Base-by-base conservation (phyloP, 495 filamentous ascomycete genomes). In the Podospora pseudoanserina region DNA sequence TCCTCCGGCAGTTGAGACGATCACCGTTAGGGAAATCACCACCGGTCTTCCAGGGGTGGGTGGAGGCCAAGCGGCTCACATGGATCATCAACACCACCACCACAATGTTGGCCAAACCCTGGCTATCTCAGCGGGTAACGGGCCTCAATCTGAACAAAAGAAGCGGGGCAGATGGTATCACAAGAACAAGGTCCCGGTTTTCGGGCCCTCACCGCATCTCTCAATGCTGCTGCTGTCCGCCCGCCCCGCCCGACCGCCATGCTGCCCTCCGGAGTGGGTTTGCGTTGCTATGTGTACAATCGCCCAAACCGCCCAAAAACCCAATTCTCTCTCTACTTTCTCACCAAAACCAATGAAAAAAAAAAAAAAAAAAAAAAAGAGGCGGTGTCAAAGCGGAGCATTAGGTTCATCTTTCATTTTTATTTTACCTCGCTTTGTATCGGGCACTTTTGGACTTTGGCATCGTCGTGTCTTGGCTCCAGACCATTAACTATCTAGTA, bases 301-400 rank as follows among this genome's bases (percentile, higher is more conserved):
- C 9, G 39, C 39, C 39, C 39, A 49, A 49, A 49, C 55, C 55
- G 55, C 55, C n/a, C 23, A 26, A 58, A 5, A 58, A 19, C 9
- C 23, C n/a, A 58, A 58, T 58, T 19, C n/a, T 58, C 5, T 58
- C 23, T 19, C 55, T 23, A 23, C 23, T 23, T 23, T 23, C 4
- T 58, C 30, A 32, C 30, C 30, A 32, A 23, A 23, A 4, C 30
- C 30, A 32, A 32, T 7, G 30, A 0, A 23, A 23, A 32, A 32
- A 19, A 58, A 32, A 32, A 32, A 19, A 19, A 19, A 19, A 26
- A 26, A 58, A 58, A 26, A 19, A 20, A 63, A 63, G 2, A 44
- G 61, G 61, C 61, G 61, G 61, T 63, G 61, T 63, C 61, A 32
- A 63, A 63, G 32, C 61, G 61, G 61, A 63, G 28, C 55, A 49